Evolutionary conservation across 371 early-diverging fungal species (phyloP).

Genomic region (Mortierella sp.): DNA sequence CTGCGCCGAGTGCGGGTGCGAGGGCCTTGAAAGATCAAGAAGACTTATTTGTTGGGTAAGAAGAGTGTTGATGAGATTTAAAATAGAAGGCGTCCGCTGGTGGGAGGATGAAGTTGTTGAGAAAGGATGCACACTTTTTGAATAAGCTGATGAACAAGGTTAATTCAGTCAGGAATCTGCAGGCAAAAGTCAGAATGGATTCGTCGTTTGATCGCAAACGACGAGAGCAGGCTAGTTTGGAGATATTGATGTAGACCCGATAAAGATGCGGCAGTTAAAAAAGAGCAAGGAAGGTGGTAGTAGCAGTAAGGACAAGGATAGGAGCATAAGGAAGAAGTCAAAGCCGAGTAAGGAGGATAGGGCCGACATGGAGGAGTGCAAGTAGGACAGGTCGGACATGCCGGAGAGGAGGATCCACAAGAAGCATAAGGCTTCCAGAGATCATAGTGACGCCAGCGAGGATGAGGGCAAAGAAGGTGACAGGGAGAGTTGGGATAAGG

Average conservation of each 20-base stretch:
- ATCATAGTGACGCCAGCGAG: conserved; percentile 6
- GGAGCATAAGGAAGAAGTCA: conserved; percentile 55
- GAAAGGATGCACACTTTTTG: conserved; percentile 57
- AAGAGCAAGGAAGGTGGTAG: conserved; percentile 49
- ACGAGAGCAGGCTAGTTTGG: conserved; percentile 86
- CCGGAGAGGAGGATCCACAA: conserved; percentile 16
- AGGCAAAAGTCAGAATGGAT: conserved; percentile 93
- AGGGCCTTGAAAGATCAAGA: conserved; percentile 74
- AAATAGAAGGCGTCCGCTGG: conserved; percentile 58
- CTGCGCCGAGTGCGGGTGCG: conserved; percentile 69
- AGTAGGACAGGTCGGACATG: conserved; percentile 24
- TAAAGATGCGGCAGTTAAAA: conserved; percentile 74
- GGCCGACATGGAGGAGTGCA: conserved; percentile 27
- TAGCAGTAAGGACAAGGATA: conserved; percentile 58
- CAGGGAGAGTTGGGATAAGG: conserved; percentile 8
- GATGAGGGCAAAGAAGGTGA: background rate
- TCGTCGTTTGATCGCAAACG: conserved; percentile 92
- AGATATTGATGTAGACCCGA: conserved; percentile 83
- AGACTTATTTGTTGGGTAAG: conserved; percentile 92
- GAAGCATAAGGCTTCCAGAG: conserved; percentile 27
- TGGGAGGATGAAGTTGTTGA: conserved; percentile 61
- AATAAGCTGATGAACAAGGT: conserved; percentile 68
- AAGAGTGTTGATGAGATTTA: conserved; percentile 83
- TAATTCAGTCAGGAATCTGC: conserved; percentile 85
- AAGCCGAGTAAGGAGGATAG: conserved; percentile 41